Evolutionary conservation across 345 rosid species (phyloP).

Genomic region (Hirschfeldia incana): DNA sequence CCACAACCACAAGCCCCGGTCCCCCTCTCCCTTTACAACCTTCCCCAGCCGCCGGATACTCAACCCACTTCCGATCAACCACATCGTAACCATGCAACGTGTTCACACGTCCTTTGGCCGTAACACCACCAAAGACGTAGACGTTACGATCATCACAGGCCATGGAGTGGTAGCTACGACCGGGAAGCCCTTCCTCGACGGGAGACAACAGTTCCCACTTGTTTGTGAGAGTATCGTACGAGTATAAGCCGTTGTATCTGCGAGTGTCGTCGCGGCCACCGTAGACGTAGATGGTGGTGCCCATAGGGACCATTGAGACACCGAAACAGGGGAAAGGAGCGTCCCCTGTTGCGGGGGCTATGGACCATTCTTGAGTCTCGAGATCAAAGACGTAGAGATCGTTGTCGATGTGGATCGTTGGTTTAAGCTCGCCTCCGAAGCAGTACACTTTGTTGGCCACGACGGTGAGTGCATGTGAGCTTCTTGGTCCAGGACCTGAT

Average conservation of each 20-base stretch:
- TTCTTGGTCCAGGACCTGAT: constrained; percentile 36
- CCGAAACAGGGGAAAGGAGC: constrained; percentile 41
- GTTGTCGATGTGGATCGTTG: constrained; percentile 38
- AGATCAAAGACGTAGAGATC: constrained; percentile 38
- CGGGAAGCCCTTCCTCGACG: constrained; percentile 28
- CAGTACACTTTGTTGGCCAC: constrained; percentile 37
- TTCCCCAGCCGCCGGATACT: constrained; percentile 37
- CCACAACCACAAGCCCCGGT: constrained; percentile 35
- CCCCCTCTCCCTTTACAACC: constrained; percentile 41
- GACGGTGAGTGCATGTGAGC: constrained; percentile 38
- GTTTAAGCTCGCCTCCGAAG: constrained; percentile 43
- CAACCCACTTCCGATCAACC: constrained; percentile 33
- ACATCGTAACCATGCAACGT: constrained; percentile 32
- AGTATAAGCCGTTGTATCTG: constrained; percentile 26
- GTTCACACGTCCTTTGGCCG: constrained; percentile 28
- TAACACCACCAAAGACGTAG: constrained; percentile 41
- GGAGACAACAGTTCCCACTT: constrained; percentile 28
- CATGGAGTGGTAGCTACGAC: constrained; percentile 41
- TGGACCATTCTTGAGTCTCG: constrained; percentile 34
- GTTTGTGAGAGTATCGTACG: constrained; percentile 28
- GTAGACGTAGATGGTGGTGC: constrained; percentile 32
- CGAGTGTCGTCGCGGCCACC: constrained; percentile 39
- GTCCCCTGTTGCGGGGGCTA: constrained; percentile 32
- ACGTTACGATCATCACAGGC: constrained; percentile 29
- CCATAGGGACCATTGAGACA: constrained; percentile 34